Conservation (phyloP, 208 protist species). For the Zelonia costaricensis region DNA sequence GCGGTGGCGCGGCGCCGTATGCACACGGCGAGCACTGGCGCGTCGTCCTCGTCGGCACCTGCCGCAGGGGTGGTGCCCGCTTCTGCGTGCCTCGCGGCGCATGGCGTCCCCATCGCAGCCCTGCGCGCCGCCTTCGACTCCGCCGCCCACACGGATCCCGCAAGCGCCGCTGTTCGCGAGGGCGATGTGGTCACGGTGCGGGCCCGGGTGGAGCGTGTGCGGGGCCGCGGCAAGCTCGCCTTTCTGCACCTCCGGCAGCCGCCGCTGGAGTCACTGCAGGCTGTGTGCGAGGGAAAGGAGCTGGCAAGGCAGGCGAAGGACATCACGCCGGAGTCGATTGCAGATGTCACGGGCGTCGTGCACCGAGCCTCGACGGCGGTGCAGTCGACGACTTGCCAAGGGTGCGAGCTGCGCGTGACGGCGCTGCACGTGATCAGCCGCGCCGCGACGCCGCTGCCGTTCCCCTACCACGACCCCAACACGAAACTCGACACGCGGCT, state of each 20-base stretch:
- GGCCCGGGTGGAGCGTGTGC: constrained; percentile 54
- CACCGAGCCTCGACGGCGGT: constrained; percentile 38
- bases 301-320: constrained; percentile 32
- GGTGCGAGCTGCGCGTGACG: constrained; percentile 65
- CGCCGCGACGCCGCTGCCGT: constrained; percentile 64
- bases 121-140: constrained; percentile 14
- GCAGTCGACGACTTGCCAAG: constrained; percentile 40
- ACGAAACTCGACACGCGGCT: constrained; percentile 93
- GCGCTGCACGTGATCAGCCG: constrained; percentile 50
- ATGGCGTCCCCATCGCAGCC: too few species aligned
- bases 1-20: too few species aligned
- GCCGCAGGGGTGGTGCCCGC: too few species aligned
- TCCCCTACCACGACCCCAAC: constrained; percentile 83
- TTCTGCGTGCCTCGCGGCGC: too few species aligned
- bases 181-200: constrained; percentile 34
- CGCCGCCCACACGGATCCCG: too few species aligned
- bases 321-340: constrained; percentile 71
- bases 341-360: constrained; percentile 60
- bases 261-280: constrained; percentile 61
- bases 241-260: constrained; percentile 85
- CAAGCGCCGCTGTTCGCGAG: background rate
- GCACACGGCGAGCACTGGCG: too few species aligned
- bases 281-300: constrained; percentile 47
- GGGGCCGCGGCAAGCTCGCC: constrained; percentile 53
- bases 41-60: too few species aligned